A percentile compares a stretch with the other conserved stretches of the same genome.
Conservation (phyloP, 495 filamentous ascomycete species). For the Talaromyces ruber region DNA sequence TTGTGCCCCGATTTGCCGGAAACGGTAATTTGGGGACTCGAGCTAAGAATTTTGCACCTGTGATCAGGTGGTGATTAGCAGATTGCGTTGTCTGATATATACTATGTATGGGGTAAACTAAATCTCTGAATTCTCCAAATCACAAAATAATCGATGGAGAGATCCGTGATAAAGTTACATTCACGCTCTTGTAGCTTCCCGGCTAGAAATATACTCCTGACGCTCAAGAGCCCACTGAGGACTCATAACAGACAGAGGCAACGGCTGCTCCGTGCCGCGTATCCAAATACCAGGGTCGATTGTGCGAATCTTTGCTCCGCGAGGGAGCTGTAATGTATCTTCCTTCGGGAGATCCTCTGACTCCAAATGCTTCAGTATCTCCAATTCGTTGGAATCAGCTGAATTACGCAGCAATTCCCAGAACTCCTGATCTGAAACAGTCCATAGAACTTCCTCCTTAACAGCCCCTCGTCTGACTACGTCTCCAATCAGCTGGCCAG, state of each 20-base stretch:
- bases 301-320: conserved; percentile 25
- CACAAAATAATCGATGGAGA: background rate
- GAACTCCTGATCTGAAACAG: conserved; percentile 27
- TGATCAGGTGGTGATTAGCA: background rate
- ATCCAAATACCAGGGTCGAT: conserved; percentile 28
- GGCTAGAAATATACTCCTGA: conserved; percentile 20
- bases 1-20: background rate
- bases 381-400: conserved; percentile 15
- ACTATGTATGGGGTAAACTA: no score
- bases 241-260: conserved; percentile 21
- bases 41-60: background rate
- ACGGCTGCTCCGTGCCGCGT: conserved; percentile 7
- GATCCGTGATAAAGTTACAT: background rate
- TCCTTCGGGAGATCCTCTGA: conserved; percentile 20
- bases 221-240: conserved; percentile 24
- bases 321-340: conserved; percentile 17
- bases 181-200: conserved; percentile 1
- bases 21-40: background rate
- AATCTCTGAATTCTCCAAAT: background rate
- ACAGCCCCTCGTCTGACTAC: conserved; percentile 14
- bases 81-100: background rate
- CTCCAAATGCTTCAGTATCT: conserved; percentile 22
- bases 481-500: conserved; percentile 25
- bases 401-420: conserved; percentile 22
- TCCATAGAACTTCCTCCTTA: conserved; percentile 24